A percentile compares a stretch with the other conserved stretches of the same genome.
These are phyloP conservation scores for Colletotrichum cordylinicola DNA, from an alignment of 2,329 filamentous ascomycete genomes.

Conservation along the genomic window DNA sequence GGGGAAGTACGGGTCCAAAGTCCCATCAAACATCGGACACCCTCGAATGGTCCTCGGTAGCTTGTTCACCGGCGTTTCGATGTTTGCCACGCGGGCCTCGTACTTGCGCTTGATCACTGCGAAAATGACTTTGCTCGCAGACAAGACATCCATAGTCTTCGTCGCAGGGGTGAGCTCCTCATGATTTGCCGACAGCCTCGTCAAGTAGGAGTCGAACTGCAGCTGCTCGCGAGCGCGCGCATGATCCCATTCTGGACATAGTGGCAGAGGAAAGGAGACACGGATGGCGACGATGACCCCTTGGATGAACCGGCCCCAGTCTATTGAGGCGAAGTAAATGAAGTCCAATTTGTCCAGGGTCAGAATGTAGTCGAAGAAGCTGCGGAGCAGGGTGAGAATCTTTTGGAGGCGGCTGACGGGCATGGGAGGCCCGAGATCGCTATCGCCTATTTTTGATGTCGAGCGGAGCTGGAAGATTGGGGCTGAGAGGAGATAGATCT, in stretches of 20 bases:
- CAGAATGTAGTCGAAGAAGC: constrained; percentile 37
- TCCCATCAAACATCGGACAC: constrained; percentile 60
- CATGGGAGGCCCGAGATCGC: constrained; percentile 17
- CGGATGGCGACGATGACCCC: constrained; percentile 49
- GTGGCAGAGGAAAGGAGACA: constrained; percentile 49
- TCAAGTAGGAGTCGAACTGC: constrained; percentile 44
- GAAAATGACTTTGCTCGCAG: constrained; percentile 52
- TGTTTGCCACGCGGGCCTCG: constrained; percentile 40
- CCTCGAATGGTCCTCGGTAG: constrained; percentile 26
- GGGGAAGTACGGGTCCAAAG: constrained; percentile 49
- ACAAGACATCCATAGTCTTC: constrained; percentile 45
- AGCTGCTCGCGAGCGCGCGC: constrained; percentile 44
- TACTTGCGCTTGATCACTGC: constrained; percentile 52
- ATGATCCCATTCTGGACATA: constrained; percentile 39
- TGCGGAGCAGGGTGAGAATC: constrained; percentile 30
- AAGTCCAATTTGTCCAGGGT: constrained; percentile 36
- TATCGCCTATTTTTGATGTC: constrained; percentile 9
- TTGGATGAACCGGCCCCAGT: constrained; percentile 49
- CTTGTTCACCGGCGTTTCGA: constrained; percentile 29
- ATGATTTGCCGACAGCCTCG: constrained; percentile 33
- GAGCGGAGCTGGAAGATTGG: constrained; percentile 27
- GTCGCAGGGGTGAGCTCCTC: constrained; percentile 27
- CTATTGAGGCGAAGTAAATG: constrained; percentile 42
- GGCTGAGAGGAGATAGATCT: constrained; percentile 46
- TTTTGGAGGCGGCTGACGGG: constrained; percentile 25